These are phyloP conservation scores for Paxillus rubicundulus DNA, from an alignment of 768 basidiomycete species.

Conservation along the genomic window DNA sequence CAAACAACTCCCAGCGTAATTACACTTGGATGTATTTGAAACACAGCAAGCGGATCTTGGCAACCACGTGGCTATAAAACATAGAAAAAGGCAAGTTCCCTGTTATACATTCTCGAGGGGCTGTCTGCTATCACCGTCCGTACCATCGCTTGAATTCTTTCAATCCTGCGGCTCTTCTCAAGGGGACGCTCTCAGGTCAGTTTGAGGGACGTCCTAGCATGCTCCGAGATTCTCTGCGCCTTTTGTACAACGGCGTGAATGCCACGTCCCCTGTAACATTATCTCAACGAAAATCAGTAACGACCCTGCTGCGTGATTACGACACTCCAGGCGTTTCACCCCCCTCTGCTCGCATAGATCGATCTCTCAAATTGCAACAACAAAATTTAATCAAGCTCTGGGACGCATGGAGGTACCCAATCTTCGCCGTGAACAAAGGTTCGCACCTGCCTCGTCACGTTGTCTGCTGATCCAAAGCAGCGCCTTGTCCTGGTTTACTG, in stretches of 20 bases:
- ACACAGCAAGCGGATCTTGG: slow-evolving; percentile 2
- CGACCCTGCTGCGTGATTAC: slow-evolving; percentile 46
- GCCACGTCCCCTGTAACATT: slow-evolving; percentile 15
- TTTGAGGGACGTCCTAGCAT: slow-evolving; percentile 10
- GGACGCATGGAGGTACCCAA: slow-evolving; percentile 71
- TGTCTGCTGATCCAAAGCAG: background rate
- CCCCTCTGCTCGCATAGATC: slow-evolving; percentile 70
- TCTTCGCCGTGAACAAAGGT: slow-evolving; percentile 71
- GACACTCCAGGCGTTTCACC: slow-evolving; percentile 67
- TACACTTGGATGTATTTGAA: background rate
- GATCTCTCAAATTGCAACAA: slow-evolving; percentile 59
- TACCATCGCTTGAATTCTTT: background rate
- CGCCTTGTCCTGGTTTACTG: background rate
- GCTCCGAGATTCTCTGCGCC: slow-evolving; percentile 23
- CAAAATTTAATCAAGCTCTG: slow-evolving; percentile 57
- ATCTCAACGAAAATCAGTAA: slow-evolving; percentile 18
- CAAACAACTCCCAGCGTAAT: background rate
- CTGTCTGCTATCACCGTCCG: background rate
- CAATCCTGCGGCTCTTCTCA: background rate
- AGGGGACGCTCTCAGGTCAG: background rate
- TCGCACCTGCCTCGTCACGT: background rate
- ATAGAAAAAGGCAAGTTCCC: slow-evolving; percentile 19
- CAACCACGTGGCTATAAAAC: too few species aligned
- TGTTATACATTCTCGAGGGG: background rate
- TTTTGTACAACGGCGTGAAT: slow-evolving; percentile 13